Base-by-base conservation (phyloP, 352 stramenopile species). In the Globisporangium cylindrosporum region DNA sequence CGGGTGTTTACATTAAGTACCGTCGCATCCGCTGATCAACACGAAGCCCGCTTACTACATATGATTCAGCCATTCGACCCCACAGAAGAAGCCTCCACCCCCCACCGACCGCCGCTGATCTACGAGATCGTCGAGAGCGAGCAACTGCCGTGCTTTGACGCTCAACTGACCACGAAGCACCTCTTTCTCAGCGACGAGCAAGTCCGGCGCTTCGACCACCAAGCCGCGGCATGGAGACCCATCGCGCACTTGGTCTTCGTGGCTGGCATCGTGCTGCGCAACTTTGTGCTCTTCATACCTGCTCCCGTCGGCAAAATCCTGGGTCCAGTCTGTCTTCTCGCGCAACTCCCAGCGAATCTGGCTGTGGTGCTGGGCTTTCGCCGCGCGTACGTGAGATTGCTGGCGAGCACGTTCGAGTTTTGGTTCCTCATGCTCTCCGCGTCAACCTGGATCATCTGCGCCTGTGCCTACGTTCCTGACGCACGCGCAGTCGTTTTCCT, bases 111-210 rank as follows among this genome's bases (percentile, higher is more conserved):
- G 22, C 62, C n/a, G 14, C 36, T 63, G 10, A 24, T 63, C 27
- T 63, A 63, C 58, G 38, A 54, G 38, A 63, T 63, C 38, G 58
- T 63, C 24, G 58, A 46, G 38, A 41, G 58, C 24, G 58, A 63
- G 24, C n/a, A 49, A 8, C 38, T 55, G n/a, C 58, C 58, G 12
- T 49, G 36, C 34, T 63, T 63, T 25, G 38, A 63, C 22, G 34
- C 32, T 3, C 25, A n/a, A 29, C 1, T 38, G 8, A 49, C 12
- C 9, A 18, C 49, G 3, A 63, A 63, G 25, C 18, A 63, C 58
- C 20, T 63, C 22, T 54, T 63, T 29, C 32, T 63, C 34, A 63
- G 22, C 22, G 36, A 63, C 8, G 58, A 46, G 1, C 12, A 27
- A 34, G 51, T 34, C 10, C 10, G 24, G 22, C 24, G 51, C 3